These are phyloP conservation scores for Fusarium nurragi DNA, from an alignment of 2,329 filamentous ascomycete genomes.

Conservation along the genomic window DNA sequence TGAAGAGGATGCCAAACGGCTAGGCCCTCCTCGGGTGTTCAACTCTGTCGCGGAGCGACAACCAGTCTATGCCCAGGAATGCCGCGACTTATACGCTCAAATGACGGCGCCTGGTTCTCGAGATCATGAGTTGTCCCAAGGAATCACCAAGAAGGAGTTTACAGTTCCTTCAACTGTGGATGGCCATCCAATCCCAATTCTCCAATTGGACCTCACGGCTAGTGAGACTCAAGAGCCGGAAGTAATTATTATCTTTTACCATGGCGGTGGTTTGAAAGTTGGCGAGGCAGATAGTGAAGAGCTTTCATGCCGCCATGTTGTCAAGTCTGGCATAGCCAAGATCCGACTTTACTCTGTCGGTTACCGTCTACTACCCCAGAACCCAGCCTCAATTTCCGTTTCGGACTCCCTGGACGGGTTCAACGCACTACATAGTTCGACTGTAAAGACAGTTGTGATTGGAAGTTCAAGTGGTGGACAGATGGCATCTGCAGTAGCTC, in stretches of 20 bases:
- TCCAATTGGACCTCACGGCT: slow-evolving; percentile 45
- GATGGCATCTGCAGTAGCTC: slow-evolving; percentile 56
- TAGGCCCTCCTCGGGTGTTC: slow-evolving; percentile 35
- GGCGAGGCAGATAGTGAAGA: slow-evolving; percentile 62
- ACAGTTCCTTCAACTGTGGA: slow-evolving; percentile 49
- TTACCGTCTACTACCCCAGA: slow-evolving; percentile 57
- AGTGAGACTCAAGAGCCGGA: slow-evolving; percentile 24
- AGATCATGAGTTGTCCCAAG: slow-evolving; percentile 51
- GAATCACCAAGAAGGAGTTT: slow-evolving; percentile 45
- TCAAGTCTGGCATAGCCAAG: slow-evolving; percentile 43
- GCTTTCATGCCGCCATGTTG: slow-evolving; percentile 56
- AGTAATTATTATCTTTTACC: slow-evolving; percentile 56
- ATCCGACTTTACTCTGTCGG: slow-evolving; percentile 55
- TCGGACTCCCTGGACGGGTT: slow-evolving; percentile 55
- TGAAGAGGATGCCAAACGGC: slow-evolving; percentile 45
- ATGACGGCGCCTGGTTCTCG: slow-evolving; percentile 50
- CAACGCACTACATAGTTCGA: slow-evolving; percentile 13
- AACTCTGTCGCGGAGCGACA: slow-evolving; percentile 48
- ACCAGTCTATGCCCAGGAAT: slow-evolving; percentile 53
- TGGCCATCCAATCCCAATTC: slow-evolving; percentile 49
- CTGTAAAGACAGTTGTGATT: slow-evolving; percentile 47
- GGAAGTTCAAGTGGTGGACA: slow-evolving; percentile 61
- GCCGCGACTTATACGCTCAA: slow-evolving; percentile 49
- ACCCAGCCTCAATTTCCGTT: slow-evolving; percentile 53
- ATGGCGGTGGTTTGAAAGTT: slow-evolving; percentile 59